These are phyloP conservation scores for Suillus ampliporus DNA, from an alignment of 768 basidiomycete species.

Conservation along the genomic window DNA sequence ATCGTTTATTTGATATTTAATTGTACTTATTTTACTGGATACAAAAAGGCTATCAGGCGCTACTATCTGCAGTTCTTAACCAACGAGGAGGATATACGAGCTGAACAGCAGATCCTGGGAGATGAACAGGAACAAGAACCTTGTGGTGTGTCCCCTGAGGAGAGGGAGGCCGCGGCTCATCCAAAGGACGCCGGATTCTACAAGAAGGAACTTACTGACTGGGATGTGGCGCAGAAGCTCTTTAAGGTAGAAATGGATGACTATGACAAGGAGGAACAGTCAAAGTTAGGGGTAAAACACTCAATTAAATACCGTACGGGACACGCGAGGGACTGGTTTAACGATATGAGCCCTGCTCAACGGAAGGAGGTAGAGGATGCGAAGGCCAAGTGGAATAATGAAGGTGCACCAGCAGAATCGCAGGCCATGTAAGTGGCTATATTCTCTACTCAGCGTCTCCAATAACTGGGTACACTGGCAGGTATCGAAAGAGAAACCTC, in stretches of 20 bases:
- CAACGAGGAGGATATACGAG: background rate
- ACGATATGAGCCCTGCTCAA: background rate
- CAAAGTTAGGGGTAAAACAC: background rate
- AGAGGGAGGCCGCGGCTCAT: background rate
- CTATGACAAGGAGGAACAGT: background rate
- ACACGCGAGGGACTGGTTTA: background rate
- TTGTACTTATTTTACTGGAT: background rate
- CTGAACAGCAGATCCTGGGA: background rate
- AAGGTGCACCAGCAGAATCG: background rate
- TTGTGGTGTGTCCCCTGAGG: background rate
- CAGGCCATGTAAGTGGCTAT: background rate
- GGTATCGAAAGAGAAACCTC: constrained; percentile 5
- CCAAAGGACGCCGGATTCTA: background rate
- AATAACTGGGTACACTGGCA: background rate
- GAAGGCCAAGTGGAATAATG: background rate
- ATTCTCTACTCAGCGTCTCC: background rate
- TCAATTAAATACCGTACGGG: background rate
- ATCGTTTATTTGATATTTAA: background rate
- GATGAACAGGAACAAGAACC: background rate
- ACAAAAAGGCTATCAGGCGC: background rate
- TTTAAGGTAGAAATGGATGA: background rate
- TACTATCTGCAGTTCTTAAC: background rate
- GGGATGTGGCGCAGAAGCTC: background rate
- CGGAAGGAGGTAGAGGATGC: background rate
- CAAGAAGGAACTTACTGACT: background rate